Percentiles rank a stretch among this genome's conserved stretches.
Conservation (phyloP, 2,329 filamentous ascomycete species). For the Nemania diffusa region DNA sequence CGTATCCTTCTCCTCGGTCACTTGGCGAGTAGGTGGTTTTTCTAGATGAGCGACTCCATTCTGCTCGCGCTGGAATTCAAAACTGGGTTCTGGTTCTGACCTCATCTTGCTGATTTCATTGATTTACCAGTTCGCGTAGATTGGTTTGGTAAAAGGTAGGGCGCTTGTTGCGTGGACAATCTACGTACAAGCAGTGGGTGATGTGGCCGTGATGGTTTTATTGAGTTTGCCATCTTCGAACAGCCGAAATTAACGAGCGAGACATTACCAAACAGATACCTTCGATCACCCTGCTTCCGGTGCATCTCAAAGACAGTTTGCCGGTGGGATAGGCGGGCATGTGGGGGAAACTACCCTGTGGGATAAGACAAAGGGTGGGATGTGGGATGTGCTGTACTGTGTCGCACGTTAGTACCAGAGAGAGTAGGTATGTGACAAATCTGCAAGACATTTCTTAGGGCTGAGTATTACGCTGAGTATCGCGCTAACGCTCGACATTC, state of each 20-base stretch:
- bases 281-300: background rate
- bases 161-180: background rate
- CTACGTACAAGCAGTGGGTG: background rate
- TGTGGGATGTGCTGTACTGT: background rate
- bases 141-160: background rate
- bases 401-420: no score
- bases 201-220: background rate
- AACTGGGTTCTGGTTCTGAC: background rate
- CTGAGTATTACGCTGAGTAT: background rate
- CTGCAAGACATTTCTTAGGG: background rate
- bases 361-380: background rate
- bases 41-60: background rate
- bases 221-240: background rate
- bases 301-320: background rate
- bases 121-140: background rate
- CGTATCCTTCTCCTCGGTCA: background rate
- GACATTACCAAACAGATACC: background rate
- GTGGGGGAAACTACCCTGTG: background rate
- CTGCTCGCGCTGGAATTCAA: background rate
- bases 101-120: background rate
- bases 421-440: background rate
- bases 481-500: background rate
- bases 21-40: background rate
- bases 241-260: background rate
- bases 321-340: no score